phyloP scores from a whole-genome alignment of 768 basidiomycete genomes.

The Mycena metata region DNA sequence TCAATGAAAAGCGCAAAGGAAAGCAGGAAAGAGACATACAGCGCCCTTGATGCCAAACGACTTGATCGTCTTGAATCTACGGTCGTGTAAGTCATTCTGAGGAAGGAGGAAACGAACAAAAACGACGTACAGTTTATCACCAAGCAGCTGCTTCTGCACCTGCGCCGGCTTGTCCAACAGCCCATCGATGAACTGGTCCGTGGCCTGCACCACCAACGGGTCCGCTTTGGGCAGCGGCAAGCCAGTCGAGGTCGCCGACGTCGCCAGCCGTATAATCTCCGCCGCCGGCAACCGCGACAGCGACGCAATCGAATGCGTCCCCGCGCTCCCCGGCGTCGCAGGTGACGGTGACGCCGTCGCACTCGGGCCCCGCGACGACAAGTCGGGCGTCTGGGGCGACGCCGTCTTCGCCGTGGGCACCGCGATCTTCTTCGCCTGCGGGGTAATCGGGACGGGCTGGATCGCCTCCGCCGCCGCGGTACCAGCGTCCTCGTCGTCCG shows the following conservation, averaged over 20 bases:
- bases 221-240: slow-evolving; percentile 80
- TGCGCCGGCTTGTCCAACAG: slow-evolving; percentile 67
- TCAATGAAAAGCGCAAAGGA: background rate
- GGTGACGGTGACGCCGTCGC: slow-evolving; percentile 80
- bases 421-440: slow-evolving; percentile 70
- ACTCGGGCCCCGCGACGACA: slow-evolving; percentile 81
- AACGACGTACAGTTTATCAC: slow-evolving; percentile 76
- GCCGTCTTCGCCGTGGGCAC: slow-evolving; percentile 50
- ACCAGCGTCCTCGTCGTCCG: slow-evolving; percentile 68
- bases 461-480: slow-evolving; percentile 43
- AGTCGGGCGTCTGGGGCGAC: slow-evolving; percentile 81
- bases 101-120: slow-evolving; percentile 9
- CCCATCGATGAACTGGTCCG: slow-evolving; percentile 79
- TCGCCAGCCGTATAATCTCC: slow-evolving; percentile 80
- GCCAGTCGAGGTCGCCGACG: slow-evolving; percentile 60
- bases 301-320: slow-evolving; percentile 73
- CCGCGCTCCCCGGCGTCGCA: slow-evolving; percentile 64
- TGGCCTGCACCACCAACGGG: slow-evolving; percentile 73
- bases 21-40: slow-evolving; percentile 56
- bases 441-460: slow-evolving; percentile 64
- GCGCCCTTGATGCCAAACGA: slow-evolving; percentile 86
- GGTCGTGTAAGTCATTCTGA: slow-evolving; percentile 1
- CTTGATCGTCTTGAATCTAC: slow-evolving; percentile 73
- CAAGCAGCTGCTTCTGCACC: slow-evolving; percentile 83
- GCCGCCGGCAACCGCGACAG: slow-evolving; percentile 81